Percentiles rank a stretch among this genome's conserved stretches.
phyloP scores from a whole-genome alignment of 352 stramenopile species.

The Globisporangium barbulae region DNA sequence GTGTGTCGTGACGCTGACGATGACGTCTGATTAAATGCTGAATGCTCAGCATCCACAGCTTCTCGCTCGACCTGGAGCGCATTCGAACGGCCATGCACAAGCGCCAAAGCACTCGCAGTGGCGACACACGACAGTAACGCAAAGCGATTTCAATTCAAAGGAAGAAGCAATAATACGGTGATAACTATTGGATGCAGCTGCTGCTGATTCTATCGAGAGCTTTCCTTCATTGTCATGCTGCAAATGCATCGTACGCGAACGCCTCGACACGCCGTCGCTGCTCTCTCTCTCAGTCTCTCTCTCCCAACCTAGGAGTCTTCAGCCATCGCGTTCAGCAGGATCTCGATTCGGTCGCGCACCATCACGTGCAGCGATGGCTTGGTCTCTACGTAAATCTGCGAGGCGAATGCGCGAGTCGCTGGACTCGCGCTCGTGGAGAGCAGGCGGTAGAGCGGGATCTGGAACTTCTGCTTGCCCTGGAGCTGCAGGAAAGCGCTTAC shows the following conservation, averaged over 20 bases:
- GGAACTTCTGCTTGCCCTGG: conserved; percentile 82
- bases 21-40: neutral
- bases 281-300: neutral
- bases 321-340: conserved; percentile 35
- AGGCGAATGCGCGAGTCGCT: conserved; percentile 39
- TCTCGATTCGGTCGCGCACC: conserved; percentile 66
- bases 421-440: conserved; percentile 42
- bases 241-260: no score
- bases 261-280: no score
- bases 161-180: neutral
- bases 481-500: conserved; percentile 56
- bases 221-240: no score
- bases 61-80: conserved; percentile 32
- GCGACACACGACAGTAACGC: neutral
- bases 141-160: neutral
- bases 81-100: conserved; percentile 26
- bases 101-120: conserved; percentile 2
- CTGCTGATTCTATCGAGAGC: no score
- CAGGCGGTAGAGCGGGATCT: conserved; percentile 66
- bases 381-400: conserved; percentile 38
- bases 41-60: conserved; percentile 31
- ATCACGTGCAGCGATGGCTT: conserved; percentile 67
- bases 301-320: no score
- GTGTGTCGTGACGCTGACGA: conserved; percentile 1
- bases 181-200: neutral